Base-by-base conservation (phyloP, 352 stramenopile species). In the Globisporangium cederbergense region DNA sequence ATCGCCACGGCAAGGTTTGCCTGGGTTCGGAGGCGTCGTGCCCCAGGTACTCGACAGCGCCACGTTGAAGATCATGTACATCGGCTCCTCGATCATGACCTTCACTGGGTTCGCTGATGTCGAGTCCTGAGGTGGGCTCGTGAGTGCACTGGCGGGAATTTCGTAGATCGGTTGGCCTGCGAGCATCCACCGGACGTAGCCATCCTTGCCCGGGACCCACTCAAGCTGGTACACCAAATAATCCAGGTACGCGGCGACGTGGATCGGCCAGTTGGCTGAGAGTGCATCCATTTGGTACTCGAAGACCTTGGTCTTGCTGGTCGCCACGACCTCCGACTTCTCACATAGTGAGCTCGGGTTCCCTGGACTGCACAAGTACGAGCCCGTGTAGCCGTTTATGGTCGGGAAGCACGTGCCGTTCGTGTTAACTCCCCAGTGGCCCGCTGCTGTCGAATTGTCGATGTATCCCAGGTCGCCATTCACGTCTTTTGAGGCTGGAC, bases 21-120 rank as follows among this genome's bases (percentile, higher is more conserved):
- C 78, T 0, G 84, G 49, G 64, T 95, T 95, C 25, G 86, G 84
- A 3, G 86, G 86, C 28, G 66, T 80, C 0, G 86, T 68, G 16
- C 84, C 83, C 96, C 95, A 98, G 34, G 90, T 89, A 32, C 73
- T 87, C 20, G 91, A 98, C 56, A 99, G 79, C 7, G 96, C 96
- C 25, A 97, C 97, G 75, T 98, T 99, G 60, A 98, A 86, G 55
- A 99, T 88, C 60, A 98, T 69, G 64, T 98, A 98, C 79, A 97
- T 91, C 0, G 96, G 96, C 70, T 99, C 96, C 34, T 96, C 84
- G 30, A 97, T 83, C 81, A 99, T 98, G 63, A 90, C 88, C 72
- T 81, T 97, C 74, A 74, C 86, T 62, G 81, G 90, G 86, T 77
- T 96, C 6, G 32, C 2, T 36, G 32, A 36, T 36, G 32, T 7